Conservation (phyloP, 1,284 basidiomycete genomes). For the Trametes versicolor region DNA sequence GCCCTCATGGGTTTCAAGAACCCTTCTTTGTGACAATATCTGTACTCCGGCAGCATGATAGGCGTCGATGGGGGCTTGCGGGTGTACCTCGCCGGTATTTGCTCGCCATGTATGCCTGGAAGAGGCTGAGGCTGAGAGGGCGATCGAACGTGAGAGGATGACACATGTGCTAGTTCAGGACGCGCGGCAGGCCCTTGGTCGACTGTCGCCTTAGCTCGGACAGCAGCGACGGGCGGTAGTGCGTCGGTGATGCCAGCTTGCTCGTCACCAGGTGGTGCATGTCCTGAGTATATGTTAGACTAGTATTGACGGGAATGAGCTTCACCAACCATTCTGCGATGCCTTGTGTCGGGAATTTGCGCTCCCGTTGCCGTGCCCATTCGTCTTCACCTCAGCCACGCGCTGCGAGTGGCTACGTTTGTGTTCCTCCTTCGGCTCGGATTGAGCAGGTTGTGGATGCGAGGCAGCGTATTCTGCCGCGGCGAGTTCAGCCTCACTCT, state of each 20-base stretch:
- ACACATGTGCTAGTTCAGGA: not conserved
- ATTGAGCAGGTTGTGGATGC: conserved; percentile 3
- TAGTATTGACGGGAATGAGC: not conserved
- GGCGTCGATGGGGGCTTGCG: conserved; percentile 58
- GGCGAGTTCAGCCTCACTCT: conserved; percentile 37
- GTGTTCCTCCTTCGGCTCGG: conserved; percentile 6
- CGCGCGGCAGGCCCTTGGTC: conserved; percentile 4
- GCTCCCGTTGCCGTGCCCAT: conserved; percentile 1
- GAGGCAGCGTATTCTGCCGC: conserved; percentile 34
- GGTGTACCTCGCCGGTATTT: conserved; percentile 39
- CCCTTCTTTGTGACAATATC: conserved; percentile 66
- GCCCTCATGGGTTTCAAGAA: conserved; percentile 75
- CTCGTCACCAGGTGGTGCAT: conserved; percentile 24
- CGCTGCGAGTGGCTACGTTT: not conserved
- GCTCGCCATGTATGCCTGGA: conserved; percentile 17
- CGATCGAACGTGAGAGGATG: not conserved
- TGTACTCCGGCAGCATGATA: conserved; percentile 60
- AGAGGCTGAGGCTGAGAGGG: conserved; percentile 23
- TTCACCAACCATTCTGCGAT: conserved; percentile 24
- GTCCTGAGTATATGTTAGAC: not conserved
- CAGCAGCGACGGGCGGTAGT: conserved; percentile 38
- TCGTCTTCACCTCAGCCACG: not conserved
- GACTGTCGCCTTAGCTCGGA: conserved; percentile 25
- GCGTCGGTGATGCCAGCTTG: conserved; percentile 41
- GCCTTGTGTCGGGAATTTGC: conserved; percentile 14